Evolutionary conservation across 2,329 filamentous ascomycete species (phyloP), one percentile per base, ranked within the genome.

Genomic region (Arthroderma sp.): DNA sequence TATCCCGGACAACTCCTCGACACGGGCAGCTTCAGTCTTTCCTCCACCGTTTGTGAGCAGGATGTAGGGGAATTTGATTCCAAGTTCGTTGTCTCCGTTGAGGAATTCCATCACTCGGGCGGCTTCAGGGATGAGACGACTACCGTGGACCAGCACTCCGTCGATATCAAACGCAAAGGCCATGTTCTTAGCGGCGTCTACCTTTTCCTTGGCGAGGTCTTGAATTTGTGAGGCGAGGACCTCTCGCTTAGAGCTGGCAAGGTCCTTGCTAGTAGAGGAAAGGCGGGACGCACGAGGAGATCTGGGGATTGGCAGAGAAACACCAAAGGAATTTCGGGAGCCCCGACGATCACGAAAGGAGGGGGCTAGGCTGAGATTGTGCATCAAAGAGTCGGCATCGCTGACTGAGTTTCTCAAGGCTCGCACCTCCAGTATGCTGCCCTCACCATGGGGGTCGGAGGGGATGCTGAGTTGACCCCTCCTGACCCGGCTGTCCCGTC

Each of bases 61-160:
- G 60, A 84, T 83, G 69, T 84, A 63, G 70, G 48, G 80, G 71
- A 86, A 85, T 72, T 82, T 83, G 68, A 86, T 84, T 49, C 81
- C 81, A 41, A 86, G 76, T 66, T 86, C 78, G 64, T 83, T 83
- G 65, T 83, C 79, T 6, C 80, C 81, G 62, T 84, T 84, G 42
- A 84, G 69, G 61, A 84, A 83, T 60, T 81, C 75, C 34, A 84
- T 73, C 9, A 75, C 77, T 47, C 75, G 72, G 56, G 74, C 69
- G 49, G 78, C 80, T 65, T 83, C 74, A 36, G 78, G 78, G 50
- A 85, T 84, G 47, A 82, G 66, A 47, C 80, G 71, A 64, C 82
- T 80, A 56, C 80, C 80, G 63, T 84, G 81, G 46, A 84, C 81
- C 27, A 86, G 70, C 47, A 86, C 82, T 68, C 82, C 82, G 55